These are phyloP conservation scores for Ophiostoma triangulosporum DNA, from an alignment of 2,329 filamentous ascomycete genomes.

Conservation along the genomic window DNA sequence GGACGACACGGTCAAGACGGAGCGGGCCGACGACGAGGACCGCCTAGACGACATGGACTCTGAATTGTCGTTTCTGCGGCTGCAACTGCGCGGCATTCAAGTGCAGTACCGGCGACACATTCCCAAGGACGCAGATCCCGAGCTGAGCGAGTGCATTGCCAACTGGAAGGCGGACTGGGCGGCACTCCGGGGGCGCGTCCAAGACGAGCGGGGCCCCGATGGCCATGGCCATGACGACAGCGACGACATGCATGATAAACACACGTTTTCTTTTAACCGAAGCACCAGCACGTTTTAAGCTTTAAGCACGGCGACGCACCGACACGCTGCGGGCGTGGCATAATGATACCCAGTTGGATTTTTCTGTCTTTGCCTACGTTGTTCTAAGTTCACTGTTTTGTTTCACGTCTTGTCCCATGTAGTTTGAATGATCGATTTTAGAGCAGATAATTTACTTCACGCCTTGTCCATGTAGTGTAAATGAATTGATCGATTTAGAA, in stretches of 20 bases:
- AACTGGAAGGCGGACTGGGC: slow-evolving; percentile 50
- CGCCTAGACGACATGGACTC: slow-evolving; percentile 44
- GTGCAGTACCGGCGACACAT: slow-evolving; percentile 37
- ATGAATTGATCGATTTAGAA: neutral
- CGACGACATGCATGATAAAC: neutral
- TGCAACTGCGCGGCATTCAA: slow-evolving; percentile 50
- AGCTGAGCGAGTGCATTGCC: slow-evolving; percentile 44
- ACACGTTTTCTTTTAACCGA: neutral
- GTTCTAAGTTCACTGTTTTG: neutral
- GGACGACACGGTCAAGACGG: neutral
- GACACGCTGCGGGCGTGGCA: neutral
- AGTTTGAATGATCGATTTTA: neutral
- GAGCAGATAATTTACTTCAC: neutral
- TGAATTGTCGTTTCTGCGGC: slow-evolving; percentile 46
- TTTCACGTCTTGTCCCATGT: too few relatives aligned
- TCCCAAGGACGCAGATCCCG: slow-evolving; percentile 35
- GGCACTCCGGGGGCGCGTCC: slow-evolving; percentile 20
- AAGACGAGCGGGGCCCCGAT: slow-evolving; percentile 7
- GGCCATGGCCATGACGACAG: neutral
- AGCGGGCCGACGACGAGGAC: slow-evolving; percentile 12
- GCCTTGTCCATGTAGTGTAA: too few relatives aligned
- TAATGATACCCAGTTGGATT: slow-evolving; percentile 1
- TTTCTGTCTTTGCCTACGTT: neutral
- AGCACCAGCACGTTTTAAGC: slow-evolving; percentile 2
- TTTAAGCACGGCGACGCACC: neutral